Conservation (phyloP, 192 early-diverging fungal species). For the Rhizophagus prolifer region DNA sequence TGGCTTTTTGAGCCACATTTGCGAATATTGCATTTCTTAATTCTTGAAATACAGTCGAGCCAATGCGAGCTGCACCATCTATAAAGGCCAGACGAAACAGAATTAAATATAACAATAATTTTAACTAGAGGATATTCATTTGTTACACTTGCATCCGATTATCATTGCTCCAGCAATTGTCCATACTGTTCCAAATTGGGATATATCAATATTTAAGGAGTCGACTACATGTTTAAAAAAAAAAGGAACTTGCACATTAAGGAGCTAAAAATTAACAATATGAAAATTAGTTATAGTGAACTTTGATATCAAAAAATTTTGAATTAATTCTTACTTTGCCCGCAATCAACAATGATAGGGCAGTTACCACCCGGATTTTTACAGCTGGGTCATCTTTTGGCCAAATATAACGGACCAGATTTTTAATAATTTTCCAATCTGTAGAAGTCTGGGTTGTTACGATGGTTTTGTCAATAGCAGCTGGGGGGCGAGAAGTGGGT, state of each 20-base stretch:
- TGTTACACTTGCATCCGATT: constrained; percentile 67
- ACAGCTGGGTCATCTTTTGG: constrained; percentile 83
- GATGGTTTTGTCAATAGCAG: background rate
- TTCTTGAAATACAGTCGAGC: constrained; percentile 80
- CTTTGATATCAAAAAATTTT: background rate
- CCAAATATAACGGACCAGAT: constrained; percentile 84
- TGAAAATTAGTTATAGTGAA: background rate
- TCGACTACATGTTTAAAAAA: constrained; percentile 95
- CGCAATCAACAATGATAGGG: constrained; percentile 78
- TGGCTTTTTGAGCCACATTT: constrained; percentile 90
- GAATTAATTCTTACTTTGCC: constrained; percentile 52
- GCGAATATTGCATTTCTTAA: constrained; percentile 93
- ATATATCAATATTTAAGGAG: constrained; percentile 68
- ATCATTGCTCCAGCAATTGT: constrained; percentile 89
- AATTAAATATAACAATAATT: background rate
- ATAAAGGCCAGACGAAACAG: background rate
- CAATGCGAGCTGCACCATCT: constrained; percentile 88
- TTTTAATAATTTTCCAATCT: constrained; percentile 69
- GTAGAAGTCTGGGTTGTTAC: constrained; percentile 14
- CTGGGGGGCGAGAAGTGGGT: background rate
- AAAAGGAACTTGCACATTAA: constrained; percentile 95
- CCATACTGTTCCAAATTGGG: constrained; percentile 63
- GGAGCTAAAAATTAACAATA: constrained; percentile 41
- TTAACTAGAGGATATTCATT: background rate
- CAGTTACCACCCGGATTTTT: constrained; percentile 83